A percentile compares a stretch with the other conserved stretches of the same genome.
phyloP scores from a whole-genome alignment of 352 stramenopile species.

The Phytopythium delawarense region DNA sequence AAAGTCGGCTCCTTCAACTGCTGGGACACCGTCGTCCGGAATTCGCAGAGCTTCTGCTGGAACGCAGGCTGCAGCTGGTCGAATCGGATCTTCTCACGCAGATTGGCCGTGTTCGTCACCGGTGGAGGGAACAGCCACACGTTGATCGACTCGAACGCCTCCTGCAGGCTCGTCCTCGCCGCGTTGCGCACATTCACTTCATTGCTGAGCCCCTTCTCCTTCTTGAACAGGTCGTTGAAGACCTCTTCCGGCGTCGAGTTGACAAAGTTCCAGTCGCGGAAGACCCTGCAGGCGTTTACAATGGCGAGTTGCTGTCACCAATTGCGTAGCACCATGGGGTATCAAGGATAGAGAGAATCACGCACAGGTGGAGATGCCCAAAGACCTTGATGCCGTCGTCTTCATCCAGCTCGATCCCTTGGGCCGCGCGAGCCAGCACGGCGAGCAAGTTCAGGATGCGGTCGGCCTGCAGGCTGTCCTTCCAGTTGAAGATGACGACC shows the following conservation, averaged over 20 bases:
- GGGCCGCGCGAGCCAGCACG: conserved; percentile 69
- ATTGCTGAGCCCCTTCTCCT: conserved; percentile 75
- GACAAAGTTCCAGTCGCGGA: conserved; percentile 89
- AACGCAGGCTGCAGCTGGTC: conserved; percentile 77
- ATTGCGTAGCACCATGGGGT: background rate
- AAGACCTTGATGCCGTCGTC: conserved; percentile 81
- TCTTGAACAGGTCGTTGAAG: conserved; percentile 74
- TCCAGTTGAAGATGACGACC: conserved; percentile 89
- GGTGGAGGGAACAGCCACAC: conserved; percentile 85
- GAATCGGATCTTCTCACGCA: conserved; percentile 83
- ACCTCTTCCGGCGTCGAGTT: conserved; percentile 78
- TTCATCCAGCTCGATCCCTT: conserved; percentile 77
- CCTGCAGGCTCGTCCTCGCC: conserved; percentile 63
- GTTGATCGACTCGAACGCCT: conserved; percentile 84
- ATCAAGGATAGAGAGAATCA: conserved; percentile 1
- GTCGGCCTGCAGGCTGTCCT: conserved; percentile 82
- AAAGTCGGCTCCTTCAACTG: conserved; percentile 73
- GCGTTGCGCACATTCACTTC: conserved; percentile 82
- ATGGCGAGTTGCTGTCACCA: background rate
- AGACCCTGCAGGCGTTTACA: conserved; percentile 39
- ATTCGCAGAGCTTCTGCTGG: conserved; percentile 67
- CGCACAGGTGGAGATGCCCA: conserved; percentile 84
- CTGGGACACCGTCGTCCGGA: conserved; percentile 63
- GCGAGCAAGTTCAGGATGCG: conserved; percentile 83
- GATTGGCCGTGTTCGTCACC: conserved; percentile 70